phyloP scores from a whole-genome alignment of 176 grass and related monocot species.

The Rhipidocladum racemiflorum region DNA sequence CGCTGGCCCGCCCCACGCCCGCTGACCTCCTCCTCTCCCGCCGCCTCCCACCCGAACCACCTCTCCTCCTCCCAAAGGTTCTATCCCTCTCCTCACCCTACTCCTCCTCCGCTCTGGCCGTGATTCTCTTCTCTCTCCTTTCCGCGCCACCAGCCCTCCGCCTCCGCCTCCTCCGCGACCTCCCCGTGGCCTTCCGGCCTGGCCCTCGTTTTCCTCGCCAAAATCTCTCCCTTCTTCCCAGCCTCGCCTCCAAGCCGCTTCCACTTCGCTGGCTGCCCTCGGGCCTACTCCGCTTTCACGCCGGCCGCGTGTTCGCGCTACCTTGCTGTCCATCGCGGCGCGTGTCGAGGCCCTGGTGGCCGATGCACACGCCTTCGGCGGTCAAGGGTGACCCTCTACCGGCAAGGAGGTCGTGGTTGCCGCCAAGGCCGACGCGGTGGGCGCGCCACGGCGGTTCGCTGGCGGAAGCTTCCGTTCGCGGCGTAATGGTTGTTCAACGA shows the following conservation, averaged over 20 bases:
- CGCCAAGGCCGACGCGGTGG: slow-evolving; percentile 48
- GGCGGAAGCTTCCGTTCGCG: slow-evolving; percentile 65
- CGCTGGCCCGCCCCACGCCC: slow-evolving; percentile 12
- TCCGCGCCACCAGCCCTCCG: too few species aligned
- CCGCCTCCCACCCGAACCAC: slow-evolving; percentile 25
- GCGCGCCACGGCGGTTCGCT: slow-evolving; percentile 66
- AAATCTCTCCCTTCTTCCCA: too few species aligned
- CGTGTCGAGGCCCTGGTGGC: slow-evolving; percentile 72
- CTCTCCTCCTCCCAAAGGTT: slow-evolving; percentile 23
- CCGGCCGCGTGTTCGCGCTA: slow-evolving; percentile 19
- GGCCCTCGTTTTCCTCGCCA: too few species aligned
- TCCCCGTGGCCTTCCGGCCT: too few species aligned
- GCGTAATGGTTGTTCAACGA: slow-evolving; percentile 65
- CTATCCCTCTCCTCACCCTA: slow-evolving; percentile 28
- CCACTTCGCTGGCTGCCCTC: slow-evolving; percentile 55
- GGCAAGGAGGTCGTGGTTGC: slow-evolving; percentile 62
- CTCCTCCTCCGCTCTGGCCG: slow-evolving; percentile 28
- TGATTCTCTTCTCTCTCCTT: too few species aligned
- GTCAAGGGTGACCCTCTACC: slow-evolving; percentile 82
- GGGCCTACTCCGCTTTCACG: slow-evolving; percentile 66
- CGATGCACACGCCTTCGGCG: slow-evolving; percentile 77
- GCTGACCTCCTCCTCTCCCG: slow-evolving; percentile 22
- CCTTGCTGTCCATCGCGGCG: slow-evolving; percentile 58
- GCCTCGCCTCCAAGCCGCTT: slow-evolving; percentile 68
- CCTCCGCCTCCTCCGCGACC: too few species aligned